Conservation (phyloP, 2,329 filamentous ascomycete genomes). For the Exserohilum turcica region DNA sequence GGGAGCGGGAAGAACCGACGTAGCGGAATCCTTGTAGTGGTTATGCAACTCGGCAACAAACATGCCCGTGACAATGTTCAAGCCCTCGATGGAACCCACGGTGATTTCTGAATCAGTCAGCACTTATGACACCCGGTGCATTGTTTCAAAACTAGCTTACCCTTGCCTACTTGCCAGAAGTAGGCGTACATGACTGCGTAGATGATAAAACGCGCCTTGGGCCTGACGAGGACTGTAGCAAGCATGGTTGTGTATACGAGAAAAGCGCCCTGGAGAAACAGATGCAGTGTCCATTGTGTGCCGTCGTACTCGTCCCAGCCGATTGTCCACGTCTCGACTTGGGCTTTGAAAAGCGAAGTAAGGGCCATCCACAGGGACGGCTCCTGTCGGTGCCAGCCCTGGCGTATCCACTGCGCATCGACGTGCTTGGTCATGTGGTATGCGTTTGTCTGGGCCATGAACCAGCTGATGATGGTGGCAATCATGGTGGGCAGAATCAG, state of each 20-base stretch:
- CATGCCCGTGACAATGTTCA: conserved; percentile 67
- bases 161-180: conserved; percentile 46
- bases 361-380: conserved; percentile 40
- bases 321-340: conserved; percentile 47
- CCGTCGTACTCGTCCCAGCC: conserved; percentile 51
- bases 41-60: conserved; percentile 66
- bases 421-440: conserved; percentile 62
- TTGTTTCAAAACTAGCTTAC: conserved; percentile 22
- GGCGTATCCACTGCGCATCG: conserved; percentile 64
- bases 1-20: conserved; percentile 54
- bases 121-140: neutral
- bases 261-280: conserved; percentile 51
- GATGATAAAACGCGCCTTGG: conserved; percentile 44
- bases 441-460: conserved; percentile 61
- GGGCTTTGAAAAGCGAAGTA: conserved; percentile 37
- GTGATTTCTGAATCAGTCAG: conserved; percentile 39
- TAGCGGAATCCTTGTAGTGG: conserved; percentile 56
- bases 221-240: conserved; percentile 47
- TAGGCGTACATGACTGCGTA: conserved; percentile 48
- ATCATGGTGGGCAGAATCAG: conserved; percentile 63
- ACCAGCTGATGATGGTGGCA: conserved; percentile 62
- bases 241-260: conserved; percentile 51
- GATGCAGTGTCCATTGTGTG: conserved; percentile 52
- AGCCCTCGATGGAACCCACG: conserved; percentile 48
- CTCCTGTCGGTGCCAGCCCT: conserved; percentile 47